Evolutionary conservation across 1,139 yeast genomes (phyloP).

Genomic region (Casaregolazyma lundiana): DNA sequence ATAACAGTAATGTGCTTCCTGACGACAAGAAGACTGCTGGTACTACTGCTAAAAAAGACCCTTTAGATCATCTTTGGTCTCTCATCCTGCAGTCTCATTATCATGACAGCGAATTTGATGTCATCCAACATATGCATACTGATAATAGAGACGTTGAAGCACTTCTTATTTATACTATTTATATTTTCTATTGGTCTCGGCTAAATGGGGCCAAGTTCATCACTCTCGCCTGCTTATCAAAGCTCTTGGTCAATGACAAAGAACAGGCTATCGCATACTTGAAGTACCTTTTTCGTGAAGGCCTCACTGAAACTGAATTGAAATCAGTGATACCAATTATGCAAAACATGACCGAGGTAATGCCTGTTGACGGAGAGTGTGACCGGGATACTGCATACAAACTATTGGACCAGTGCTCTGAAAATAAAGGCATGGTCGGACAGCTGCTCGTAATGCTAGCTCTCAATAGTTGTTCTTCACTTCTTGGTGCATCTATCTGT

Average conservation of each 20-base stretch:
- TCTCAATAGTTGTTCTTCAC: conserved; percentile 16
- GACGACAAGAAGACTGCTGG: too few species aligned
- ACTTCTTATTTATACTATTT: not conserved
- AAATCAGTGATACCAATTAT: not conserved
- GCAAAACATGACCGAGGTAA: not conserved
- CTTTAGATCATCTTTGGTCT: not conserved
- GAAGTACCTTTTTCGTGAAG: not conserved
- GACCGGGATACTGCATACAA: not conserved
- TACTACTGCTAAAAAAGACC: not conserved
- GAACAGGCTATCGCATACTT: not conserved
- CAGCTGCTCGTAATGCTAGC: conserved; percentile 12
- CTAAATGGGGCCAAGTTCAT: conserved; percentile 1
- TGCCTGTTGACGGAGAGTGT: not conserved
- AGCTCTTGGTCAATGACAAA: conserved; percentile 1
- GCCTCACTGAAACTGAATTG: not conserved
- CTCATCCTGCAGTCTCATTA: not conserved
- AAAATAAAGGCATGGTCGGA: not conserved
- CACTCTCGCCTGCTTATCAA: conserved; percentile 6
- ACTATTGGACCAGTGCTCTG: not conserved
- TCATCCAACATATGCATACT: conserved; percentile 1
- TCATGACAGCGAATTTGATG: conserved; percentile 6
- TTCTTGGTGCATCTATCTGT: conserved; percentile 21
- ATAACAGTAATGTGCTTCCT: not conserved
- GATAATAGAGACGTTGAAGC: not conserved
- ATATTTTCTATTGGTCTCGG: conserved; percentile 4